Percentiles rank a stretch among this genome's conserved stretches.
Evolutionary conservation across 805 yeast genomes (phyloP).

Genomic region (Starmerella kuoi): DNA sequence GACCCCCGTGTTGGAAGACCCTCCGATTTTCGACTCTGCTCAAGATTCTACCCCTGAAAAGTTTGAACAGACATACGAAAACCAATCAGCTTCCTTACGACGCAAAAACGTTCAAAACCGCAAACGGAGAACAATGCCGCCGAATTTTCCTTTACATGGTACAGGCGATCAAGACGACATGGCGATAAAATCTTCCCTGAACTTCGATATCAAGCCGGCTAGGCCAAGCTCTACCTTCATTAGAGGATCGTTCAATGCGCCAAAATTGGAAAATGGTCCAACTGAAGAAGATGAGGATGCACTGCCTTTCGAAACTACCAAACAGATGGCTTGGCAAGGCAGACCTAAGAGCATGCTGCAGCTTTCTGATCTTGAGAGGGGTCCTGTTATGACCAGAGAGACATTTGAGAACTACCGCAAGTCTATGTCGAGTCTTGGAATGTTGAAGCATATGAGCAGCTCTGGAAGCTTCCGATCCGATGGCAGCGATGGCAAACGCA

Average conservation of each 20-base stretch:
- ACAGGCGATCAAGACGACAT: no score
- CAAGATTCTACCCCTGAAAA: no score
- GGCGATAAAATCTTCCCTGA: no score
- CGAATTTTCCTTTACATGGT: no score
- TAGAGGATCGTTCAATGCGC: conserved; percentile 1
- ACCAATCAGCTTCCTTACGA: no score
- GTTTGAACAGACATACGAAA: no score
- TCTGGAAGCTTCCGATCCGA: conserved; percentile 1
- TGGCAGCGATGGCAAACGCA: background rate
- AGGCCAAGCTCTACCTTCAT: conserved; percentile 7
- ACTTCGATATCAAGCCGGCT: background rate
- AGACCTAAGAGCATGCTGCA: conserved; percentile 11
- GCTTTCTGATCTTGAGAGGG: conserved; percentile 17
- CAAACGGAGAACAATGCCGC: no score
- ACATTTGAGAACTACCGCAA: conserved; percentile 23
- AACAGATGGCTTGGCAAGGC: conserved; percentile 17
- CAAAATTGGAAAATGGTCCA: background rate
- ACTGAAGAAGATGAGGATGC: conserved; percentile 21
- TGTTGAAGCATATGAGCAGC: conserved; percentile 16
- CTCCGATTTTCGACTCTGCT: no score
- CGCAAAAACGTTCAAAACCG: no score
- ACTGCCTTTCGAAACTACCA: conserved; percentile 23
- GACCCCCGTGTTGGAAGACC: no score
- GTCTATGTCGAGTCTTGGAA: conserved; percentile 14
- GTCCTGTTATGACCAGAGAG: conserved; percentile 22